Evolutionary conservation across 495 filamentous ascomycete species (phyloP), one percentile per base, ranked within the genome.

Genomic region (Penicillium psychrofluorescens): DNA sequence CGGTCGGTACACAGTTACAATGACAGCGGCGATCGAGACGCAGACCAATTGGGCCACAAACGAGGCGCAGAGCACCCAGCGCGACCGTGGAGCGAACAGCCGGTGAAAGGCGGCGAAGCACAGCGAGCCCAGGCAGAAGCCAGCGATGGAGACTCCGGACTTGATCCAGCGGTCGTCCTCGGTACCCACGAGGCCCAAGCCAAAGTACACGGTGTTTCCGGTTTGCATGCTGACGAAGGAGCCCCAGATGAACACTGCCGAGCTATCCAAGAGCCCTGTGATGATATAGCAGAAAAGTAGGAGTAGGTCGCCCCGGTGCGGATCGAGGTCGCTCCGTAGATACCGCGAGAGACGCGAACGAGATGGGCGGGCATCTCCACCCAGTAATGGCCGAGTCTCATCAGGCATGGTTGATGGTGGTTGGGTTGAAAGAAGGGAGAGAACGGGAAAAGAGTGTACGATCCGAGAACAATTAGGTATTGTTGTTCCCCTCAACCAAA

Each of bases 171-270:
- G 55, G 16, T 52, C 47, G 14, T 54, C 51, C 4, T 59, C 49
- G 8, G 53, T 49, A 0, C 81, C 83, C 0, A 73, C 66, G 1
- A 88, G 56, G 0, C 84, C 85, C 6, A 89, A 73, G 6, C 81
- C 85, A 15, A 86, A 64, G 55, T 86, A 88, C 11, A 89, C 78
- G 0, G 85, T 86, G 59, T 89, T 89, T 70, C 84, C 84, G 16
- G 84, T 88, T 54, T 89, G 84, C 85, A 89, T 88, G 51, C 78
- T 83, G 16, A 85, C 83, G 52, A 89, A 88, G 1, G 80, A 79
- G 10, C 83, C 83, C 84, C 84, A 88, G 16, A 81, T 81, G 22
- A 77, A 80, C 38, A 85, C 79, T 8, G 83, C 76, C 1, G 82
- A 75, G 67, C 79, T 83, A 56, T 89, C 85, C 7, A 89, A 71